Conservation (phyloP, 1,139 yeast species). For the Pneumocystis carinii region DNA sequence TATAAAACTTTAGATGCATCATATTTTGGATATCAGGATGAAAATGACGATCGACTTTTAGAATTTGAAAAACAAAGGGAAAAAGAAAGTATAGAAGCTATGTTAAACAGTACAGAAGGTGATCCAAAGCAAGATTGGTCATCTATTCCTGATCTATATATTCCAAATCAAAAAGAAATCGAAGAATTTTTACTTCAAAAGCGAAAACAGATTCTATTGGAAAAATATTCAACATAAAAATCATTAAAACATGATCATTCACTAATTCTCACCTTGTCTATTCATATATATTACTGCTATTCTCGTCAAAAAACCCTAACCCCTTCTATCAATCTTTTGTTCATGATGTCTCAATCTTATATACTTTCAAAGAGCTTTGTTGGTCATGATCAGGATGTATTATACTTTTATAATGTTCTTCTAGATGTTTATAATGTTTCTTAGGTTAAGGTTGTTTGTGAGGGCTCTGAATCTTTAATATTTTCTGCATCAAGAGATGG, state of each 20-base stretch:
- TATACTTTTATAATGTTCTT: not conserved
- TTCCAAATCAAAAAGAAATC: conserved; percentile 8
- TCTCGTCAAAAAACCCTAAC: not conserved
- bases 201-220: conserved; percentile 6
- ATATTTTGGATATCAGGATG: conserved; percentile 38
- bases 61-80: conserved; percentile 22
- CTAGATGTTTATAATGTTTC: not conserved
- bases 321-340: not conserved
- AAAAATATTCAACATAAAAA: conserved; percentile 1
- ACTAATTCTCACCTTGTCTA: not conserved
- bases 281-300: not conserved
- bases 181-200: conserved; percentile 7
- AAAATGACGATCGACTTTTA: conserved; percentile 18
- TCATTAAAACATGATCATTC: not conserved
- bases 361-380: not conserved
- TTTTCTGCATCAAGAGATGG: conserved; percentile 3
- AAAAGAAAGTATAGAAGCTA: conserved; percentile 16
- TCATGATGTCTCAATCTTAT: not conserved
- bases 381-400: not conserved
- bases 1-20: conserved; percentile 23
- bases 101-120: conserved; percentile 11
- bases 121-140: conserved; percentile 12
- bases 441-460: not conserved
- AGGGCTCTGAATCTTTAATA: not conserved
- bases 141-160: conserved; percentile 8